A percentile compares a stretch with the other conserved stretches of the same genome.
Evolutionary conservation across 257 asterid genomes (phyloP).

Genomic region (Cynanchum wilfordii): DNA sequence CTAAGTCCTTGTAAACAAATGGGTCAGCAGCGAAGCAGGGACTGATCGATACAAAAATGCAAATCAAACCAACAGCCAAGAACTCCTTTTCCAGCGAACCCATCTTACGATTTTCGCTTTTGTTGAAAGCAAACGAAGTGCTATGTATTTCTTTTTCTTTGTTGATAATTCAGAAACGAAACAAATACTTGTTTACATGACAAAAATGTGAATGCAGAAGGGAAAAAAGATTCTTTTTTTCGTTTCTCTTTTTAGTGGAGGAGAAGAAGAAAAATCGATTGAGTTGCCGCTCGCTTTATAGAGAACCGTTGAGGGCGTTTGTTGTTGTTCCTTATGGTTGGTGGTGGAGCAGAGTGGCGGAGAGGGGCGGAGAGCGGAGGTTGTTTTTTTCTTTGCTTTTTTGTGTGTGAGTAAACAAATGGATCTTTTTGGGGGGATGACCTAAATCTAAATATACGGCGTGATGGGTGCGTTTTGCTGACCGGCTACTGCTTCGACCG

Average conservation of each 20-base stretch:
- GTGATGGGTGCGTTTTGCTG: conserved; percentile 24
- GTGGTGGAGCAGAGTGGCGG: background rate
- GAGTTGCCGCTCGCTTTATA: conserved; percentile 2
- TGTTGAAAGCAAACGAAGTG: background rate
- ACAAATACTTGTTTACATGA: conserved; percentile 1
- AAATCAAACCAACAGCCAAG: conserved; percentile 20
- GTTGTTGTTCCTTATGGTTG: background rate
- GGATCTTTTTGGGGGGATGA: background rate
- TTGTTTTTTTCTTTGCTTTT: background rate
- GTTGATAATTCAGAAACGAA: background rate
- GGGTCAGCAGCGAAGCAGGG: conserved; percentile 63
- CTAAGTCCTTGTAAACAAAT: conserved; percentile 53
- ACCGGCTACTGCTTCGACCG: conserved; percentile 25
- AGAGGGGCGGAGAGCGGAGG: background rate
- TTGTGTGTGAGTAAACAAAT: background rate
- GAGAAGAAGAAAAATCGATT: background rate
- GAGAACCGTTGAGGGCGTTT: conserved; percentile 8
- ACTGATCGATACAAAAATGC: conserved; percentile 35
- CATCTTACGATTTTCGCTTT: conserved; percentile 11
- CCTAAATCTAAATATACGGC: conserved; percentile 22
- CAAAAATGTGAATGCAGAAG: conserved; percentile 2
- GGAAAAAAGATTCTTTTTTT: background rate
- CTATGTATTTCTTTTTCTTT: too few species aligned
- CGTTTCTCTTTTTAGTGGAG: too few species aligned
- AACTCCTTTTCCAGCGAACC: conserved; percentile 8